Evolutionary conservation across 495 filamentous ascomycete genomes (phyloP).

Genomic region (Evernia prunastri): DNA sequence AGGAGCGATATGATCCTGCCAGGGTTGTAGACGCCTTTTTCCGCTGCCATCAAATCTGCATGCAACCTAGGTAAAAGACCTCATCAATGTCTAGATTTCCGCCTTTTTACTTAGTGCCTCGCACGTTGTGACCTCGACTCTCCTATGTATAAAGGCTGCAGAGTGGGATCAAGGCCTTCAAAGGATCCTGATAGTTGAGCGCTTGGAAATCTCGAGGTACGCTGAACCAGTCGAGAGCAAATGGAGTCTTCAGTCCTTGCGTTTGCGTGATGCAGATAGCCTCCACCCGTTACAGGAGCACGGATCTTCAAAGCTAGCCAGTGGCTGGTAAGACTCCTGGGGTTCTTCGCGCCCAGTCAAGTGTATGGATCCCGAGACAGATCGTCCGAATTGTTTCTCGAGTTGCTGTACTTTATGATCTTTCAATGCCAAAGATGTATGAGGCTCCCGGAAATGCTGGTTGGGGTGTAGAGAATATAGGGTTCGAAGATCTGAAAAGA

Average conservation of each 20-base stretch:
- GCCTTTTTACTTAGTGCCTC: not conserved
- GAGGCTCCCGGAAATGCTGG: not conserved
- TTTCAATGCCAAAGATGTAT: not conserved
- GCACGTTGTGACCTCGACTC: not conserved
- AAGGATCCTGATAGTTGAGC: not conserved
- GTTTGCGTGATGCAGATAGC: not conserved
- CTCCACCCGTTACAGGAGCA: not conserved
- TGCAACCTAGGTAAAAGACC: not conserved
- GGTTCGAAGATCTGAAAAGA: not conserved
- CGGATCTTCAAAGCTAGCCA: not conserved
- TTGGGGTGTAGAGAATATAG: not conserved
- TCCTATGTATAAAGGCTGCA: not conserved
- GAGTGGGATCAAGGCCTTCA: not conserved
- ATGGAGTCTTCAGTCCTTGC: not conserved
- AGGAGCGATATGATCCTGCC: not conserved
- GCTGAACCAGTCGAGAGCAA: not conserved
- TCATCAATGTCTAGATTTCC: not conserved
- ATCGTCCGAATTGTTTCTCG: not conserved
- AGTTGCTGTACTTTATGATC: not conserved
- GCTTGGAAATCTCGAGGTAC: not conserved
- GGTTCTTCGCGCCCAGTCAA: not conserved
- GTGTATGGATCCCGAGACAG: not conserved
- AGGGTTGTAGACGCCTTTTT: not conserved
- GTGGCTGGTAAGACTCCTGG: not conserved
- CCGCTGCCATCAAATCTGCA: conserved; percentile 11